Conservation (phyloP, 257 asterid genomes). For the Oldenlandia corymbosa region DNA sequence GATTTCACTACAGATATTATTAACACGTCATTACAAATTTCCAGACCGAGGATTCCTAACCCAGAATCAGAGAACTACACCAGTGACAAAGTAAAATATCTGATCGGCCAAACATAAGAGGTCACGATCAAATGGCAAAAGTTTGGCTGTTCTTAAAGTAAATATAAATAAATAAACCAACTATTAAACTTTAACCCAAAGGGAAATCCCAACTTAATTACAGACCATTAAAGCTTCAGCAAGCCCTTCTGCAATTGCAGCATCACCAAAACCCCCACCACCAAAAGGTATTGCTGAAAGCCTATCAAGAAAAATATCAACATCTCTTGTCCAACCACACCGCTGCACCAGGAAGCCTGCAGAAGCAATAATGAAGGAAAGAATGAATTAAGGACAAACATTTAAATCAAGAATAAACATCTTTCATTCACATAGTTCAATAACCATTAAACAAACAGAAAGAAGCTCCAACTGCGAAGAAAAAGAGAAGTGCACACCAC, state of each 20-base stretch:
- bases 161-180: neutral
- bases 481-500: conserved; percentile 42
- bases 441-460: neutral
- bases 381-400: conserved; percentile 10
- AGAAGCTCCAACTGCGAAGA: neutral
- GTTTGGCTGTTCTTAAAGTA: conserved; percentile 2
- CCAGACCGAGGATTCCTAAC: neutral
- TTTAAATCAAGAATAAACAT: neutral
- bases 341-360: conserved; percentile 74
- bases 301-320: conserved; percentile 78
- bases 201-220: conserved; percentile 10
- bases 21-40: too few relatives aligned
- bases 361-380: conserved; percentile 15
- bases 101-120: neutral
- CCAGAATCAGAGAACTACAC: neutral
- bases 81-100: neutral
- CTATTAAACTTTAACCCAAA: neutral
- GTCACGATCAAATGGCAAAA: neutral
- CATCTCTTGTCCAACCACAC: conserved; percentile 89
- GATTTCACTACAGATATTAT: neutral
- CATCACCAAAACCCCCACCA: conserved; percentile 94
- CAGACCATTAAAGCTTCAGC: conserved; percentile 82
- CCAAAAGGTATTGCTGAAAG: conserved; percentile 72
- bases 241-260: conserved; percentile 94
- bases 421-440: conserved; percentile 1